Percentiles rank a stretch among this genome's conserved stretches.
Conservation (phyloP, 345 rosid genomes). For the Lepidium aucheri region DNA sequence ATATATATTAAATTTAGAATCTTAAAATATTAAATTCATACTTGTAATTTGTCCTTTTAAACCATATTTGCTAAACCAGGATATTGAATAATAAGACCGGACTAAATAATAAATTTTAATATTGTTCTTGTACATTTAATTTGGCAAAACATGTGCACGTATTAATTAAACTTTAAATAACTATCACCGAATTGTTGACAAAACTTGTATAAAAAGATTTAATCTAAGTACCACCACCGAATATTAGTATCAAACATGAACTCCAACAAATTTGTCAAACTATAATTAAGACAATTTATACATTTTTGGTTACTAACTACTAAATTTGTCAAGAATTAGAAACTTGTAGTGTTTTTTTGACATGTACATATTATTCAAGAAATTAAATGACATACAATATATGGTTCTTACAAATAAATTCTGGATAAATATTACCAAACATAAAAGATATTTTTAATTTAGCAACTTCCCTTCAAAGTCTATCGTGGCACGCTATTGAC, state of each 20-base stretch:
- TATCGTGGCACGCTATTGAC: slow-evolving; percentile 17
- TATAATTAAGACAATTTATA: neutral
- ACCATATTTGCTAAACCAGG: neutral
- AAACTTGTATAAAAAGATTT: no score
- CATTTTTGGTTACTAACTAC: neutral
- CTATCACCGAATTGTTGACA: no score
- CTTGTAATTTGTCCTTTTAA: neutral
- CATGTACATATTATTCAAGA: neutral
- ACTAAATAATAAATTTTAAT: neutral
- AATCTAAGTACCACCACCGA: no score
- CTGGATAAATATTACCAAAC: slow-evolving; percentile 15
- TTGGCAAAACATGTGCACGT: no score
- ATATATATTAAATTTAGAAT: no score
- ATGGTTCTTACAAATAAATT: slow-evolving; percentile 7
- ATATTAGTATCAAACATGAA: neutral
- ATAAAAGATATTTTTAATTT: neutral
- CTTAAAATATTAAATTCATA: no score
- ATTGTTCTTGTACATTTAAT: neutral
- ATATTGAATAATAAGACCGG: neutral
- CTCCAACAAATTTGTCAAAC: neutral
- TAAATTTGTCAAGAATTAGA: neutral
- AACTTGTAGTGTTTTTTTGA: neutral
- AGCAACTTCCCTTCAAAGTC: neutral
- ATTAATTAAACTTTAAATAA: no score
- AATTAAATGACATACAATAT: neutral